Evolutionary conservation across 106 monocot species (phyloP).

Genomic region (Alisma plantagoaquatica): DNA sequence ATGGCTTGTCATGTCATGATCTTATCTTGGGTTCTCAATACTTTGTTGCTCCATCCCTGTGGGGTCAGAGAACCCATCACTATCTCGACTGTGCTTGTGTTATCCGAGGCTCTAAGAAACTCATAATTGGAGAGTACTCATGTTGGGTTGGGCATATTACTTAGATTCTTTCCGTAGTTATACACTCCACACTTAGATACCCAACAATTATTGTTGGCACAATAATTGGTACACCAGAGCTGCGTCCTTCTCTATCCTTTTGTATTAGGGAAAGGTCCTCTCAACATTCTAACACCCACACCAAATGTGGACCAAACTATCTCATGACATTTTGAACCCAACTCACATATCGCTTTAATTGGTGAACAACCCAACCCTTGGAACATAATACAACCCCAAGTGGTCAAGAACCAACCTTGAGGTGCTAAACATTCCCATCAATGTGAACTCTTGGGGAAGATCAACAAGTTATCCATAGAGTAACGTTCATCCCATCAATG

Average conservation of each 20-base stretch:
- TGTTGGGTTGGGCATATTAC: too few relatives aligned
- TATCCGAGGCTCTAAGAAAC: too few relatives aligned
- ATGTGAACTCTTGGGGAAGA: conserved; percentile 6
- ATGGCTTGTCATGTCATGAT: too few relatives aligned
- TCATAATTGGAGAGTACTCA: too few relatives aligned
- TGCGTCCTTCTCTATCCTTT: conserved; percentile 9
- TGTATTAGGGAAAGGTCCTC: conserved; percentile 7
- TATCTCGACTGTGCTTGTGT: too few relatives aligned
- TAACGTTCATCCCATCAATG: neutral
- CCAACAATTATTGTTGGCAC: conserved; percentile 6
- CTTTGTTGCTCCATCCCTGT: too few relatives aligned
- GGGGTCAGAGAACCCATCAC: too few relatives aligned
- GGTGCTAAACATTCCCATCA: conserved; percentile 10
- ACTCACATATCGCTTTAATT: conserved; percentile 11
- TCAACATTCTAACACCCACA: conserved; percentile 10
- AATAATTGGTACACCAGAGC: conserved; percentile 18
- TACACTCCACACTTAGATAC: too few relatives aligned
- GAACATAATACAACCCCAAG: conserved; percentile 20
- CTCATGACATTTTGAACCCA: conserved; percentile 13
- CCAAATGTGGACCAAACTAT: conserved; percentile 10
- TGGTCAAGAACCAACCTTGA: conserved; percentile 21
- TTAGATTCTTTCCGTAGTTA: too few relatives aligned
- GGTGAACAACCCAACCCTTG: conserved; percentile 10
- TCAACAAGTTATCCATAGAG: neutral
- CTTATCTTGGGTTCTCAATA: too few relatives aligned